phyloP scores from a whole-genome alignment of 441 rosid species.

The Jatropha podagrica region DNA sequence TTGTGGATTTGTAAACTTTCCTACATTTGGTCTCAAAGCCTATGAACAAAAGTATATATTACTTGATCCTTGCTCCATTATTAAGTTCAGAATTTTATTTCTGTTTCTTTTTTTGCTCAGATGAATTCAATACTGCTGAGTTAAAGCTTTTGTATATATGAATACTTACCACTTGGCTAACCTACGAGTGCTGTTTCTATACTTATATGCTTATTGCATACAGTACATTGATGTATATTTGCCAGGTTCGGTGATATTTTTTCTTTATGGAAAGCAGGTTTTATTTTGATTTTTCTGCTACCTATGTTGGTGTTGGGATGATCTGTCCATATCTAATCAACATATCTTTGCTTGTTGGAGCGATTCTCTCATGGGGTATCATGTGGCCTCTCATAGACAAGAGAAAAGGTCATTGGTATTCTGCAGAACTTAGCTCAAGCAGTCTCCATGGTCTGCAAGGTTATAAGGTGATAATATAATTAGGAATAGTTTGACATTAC shows the following conservation, averaged over 20 bases:
- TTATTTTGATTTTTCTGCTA: slow-evolving; percentile 88
- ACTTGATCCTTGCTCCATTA: background rate
- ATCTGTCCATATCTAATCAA: slow-evolving; percentile 86
- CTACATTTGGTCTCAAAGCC: slow-evolving; percentile 75
- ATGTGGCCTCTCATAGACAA: slow-evolving; percentile 90
- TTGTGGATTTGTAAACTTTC: slow-evolving; percentile 72
- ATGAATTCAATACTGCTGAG: too few relatives aligned
- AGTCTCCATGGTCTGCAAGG: slow-evolving; percentile 78
- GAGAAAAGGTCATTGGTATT: slow-evolving; percentile 65
- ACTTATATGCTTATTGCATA: too few relatives aligned
- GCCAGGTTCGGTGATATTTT: too few relatives aligned
- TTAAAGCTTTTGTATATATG: too few relatives aligned
- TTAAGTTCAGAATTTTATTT: background rate
- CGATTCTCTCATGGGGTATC: slow-evolving; percentile 84
- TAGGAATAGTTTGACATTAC: too few relatives aligned
- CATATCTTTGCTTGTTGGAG: slow-evolving; percentile 74
- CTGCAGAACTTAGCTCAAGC: slow-evolving; percentile 37
- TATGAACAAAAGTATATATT: slow-evolving; percentile 46
- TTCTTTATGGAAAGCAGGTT: slow-evolving; percentile 44
- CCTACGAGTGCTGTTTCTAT: too few relatives aligned
- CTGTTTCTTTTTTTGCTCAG: background rate
- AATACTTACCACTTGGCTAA: too few relatives aligned
- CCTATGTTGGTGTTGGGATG: slow-evolving; percentile 93
- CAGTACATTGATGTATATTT: too few relatives aligned
- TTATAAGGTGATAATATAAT: slow-evolving; percentile 50